Percentiles rank a stretch among this genome's conserved stretches.
These are phyloP conservation scores for Eucalyptus pumila DNA, from an alignment of 345 rosid species.

Conservation along the genomic window DNA sequence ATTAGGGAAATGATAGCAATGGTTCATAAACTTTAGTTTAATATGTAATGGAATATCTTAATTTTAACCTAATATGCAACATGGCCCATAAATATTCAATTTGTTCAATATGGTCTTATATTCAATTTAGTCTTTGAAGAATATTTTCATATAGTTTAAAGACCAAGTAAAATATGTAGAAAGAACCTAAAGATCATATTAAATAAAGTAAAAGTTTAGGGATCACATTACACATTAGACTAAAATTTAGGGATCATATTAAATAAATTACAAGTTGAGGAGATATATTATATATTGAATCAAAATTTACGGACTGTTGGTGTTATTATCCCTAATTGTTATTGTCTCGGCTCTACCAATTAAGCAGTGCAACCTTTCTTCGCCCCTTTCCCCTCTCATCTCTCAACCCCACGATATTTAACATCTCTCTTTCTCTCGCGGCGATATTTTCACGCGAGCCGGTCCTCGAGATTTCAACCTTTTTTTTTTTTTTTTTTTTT, in stretches of 20 bases:
- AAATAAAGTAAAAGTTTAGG: fast-evolving
- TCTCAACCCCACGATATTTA: background rate
- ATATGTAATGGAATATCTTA: no score
- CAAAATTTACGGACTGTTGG: fast-evolving
- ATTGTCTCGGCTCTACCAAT: background rate
- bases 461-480: background rate
- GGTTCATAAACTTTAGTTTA: background rate
- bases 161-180: no score
- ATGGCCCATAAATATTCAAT: fast-evolving
- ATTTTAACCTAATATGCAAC: no score
- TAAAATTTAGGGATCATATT: fast-evolving
- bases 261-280: no score
- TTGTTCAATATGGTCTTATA: background rate
- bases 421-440: background rate
- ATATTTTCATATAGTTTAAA: no score
- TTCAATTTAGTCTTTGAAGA: no score
- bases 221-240: fast-evolving
- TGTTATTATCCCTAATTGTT: no score
- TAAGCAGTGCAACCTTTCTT: no score
- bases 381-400: background rate
- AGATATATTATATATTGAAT: fast-evolving
- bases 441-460: background rate
- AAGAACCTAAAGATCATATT: fast-evolving
- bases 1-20: no score
- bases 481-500: no score